Conservation (phyloP, 1,284 basidiomycete genomes). For the Wallemia hederae region DNA sequence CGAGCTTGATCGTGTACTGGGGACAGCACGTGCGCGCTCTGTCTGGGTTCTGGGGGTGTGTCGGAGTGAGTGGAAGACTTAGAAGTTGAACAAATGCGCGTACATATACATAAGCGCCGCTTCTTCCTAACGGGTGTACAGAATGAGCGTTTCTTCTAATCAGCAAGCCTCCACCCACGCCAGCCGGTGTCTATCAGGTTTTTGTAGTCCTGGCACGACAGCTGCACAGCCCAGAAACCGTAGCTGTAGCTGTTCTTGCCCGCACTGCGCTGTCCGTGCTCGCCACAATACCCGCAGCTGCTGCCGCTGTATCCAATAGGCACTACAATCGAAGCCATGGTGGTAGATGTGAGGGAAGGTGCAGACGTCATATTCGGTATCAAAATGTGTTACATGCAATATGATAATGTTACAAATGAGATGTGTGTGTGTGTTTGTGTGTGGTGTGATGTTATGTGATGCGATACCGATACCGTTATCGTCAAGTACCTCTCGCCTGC, state of each 20-base stretch:
- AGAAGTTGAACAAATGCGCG: constrained; percentile 21
- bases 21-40: constrained; percentile 59
- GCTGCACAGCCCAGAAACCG: not conserved
- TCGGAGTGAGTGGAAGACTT: constrained; percentile 2
- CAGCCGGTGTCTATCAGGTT: constrained; percentile 56
- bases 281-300: not conserved
- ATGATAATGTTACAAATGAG: too few relatives aligned
- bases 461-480: not conserved
- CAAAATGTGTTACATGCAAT: not conserved
- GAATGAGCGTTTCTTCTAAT: constrained; percentile 7
- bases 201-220: constrained; percentile 16
- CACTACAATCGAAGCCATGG: not conserved
- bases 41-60: constrained; percentile 37
- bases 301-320: not conserved
- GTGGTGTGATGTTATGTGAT: too few relatives aligned
- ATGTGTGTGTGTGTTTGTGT: too few relatives aligned
- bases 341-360: not conserved
- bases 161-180: constrained; percentile 62
- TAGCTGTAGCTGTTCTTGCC: not conserved
- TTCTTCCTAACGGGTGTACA: not conserved
- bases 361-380: not conserved
- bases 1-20: constrained; percentile 74
- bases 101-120: not conserved
- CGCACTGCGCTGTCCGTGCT: not conserved
- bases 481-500: constrained; percentile 3